Base-by-base conservation (phyloP, 2,329 filamentous ascomycete genomes). In the Pyrenophora tritici-repentis region DNA sequence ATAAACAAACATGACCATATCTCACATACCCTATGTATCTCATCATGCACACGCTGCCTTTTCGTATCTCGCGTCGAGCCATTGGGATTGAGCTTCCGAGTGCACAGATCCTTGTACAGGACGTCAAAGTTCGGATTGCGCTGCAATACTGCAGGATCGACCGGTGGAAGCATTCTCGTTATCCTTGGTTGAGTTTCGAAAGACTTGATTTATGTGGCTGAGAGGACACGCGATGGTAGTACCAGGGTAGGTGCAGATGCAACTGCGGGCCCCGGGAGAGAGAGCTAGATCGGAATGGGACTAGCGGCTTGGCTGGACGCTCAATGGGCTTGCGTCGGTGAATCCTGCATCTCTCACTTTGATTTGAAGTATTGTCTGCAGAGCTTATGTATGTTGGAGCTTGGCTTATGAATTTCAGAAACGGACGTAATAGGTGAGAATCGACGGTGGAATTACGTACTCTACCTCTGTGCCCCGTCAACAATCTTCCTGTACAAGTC, bases 71-170 rank as follows among this genome's bases (percentile, higher is more conserved):
- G 70, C 2, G 78, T 75, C 2, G 76, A 76, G n/a, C 74, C 76
- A 68, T 79, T 73, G 1, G 58, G 39, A 46, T 78, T 76, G 4
- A 79, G 57, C 60, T 75, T 77, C 40, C 74, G 72, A 0, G 68
- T 64, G 38, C 70, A 73, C 1, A 80, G 61, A 55, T 79, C 76
- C 38, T 74, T 72, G 61, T 79, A 79, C 1, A 80, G 62, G 0
- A 71, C 63, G 13, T 76, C 75, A 47, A 80, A 79, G 29, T 72
- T 74, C 0, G 77, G 75, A 45, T 79, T 78, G 1, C 68, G 65
- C 18, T 74, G 59, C 0, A 78, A 51, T 0, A 73, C 59, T 1
- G 53, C 51, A 1, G 73, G 67, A 20, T 77, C 70, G 1, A 78
- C 63, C 17, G 75, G 76, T 1, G 76, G 75, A 5, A 78, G 59